These are phyloP conservation scores for Chlamydomonas sp. DNA, from an alignment of 139 green algal species.

Conservation along the genomic window DNA sequence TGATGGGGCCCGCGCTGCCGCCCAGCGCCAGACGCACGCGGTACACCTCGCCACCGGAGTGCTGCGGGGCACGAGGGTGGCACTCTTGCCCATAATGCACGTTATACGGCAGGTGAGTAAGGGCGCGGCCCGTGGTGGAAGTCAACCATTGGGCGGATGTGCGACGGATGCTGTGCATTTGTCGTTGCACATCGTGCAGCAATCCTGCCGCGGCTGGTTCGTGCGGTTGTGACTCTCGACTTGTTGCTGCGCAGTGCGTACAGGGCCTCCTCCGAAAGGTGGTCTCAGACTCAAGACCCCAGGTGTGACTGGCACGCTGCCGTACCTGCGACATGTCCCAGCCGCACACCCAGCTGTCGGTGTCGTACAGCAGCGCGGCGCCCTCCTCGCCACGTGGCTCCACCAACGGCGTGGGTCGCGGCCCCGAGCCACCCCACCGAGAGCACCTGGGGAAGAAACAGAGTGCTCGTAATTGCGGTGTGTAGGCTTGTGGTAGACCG, in stretches of 20 bases:
- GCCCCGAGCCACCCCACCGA: not conserved
- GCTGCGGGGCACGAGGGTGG: not conserved
- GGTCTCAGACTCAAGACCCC: too few relatives aligned
- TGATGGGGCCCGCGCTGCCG: slow-evolving; percentile 35
- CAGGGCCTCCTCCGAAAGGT: too few relatives aligned
- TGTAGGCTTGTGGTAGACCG: too few relatives aligned
- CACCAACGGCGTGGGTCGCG: slow-evolving; percentile 48
- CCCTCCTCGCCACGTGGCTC: slow-evolving; percentile 30
- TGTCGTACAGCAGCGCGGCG: slow-evolving; percentile 26
- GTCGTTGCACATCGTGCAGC: too few relatives aligned
- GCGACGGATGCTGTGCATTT: too few relatives aligned
- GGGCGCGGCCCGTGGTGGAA: too few relatives aligned
- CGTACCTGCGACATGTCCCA: slow-evolving; percentile 49
- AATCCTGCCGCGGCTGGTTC: too few relatives aligned
- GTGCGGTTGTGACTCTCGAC: too few relatives aligned
- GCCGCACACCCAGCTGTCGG: slow-evolving; percentile 23
- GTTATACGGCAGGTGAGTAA: not conserved
- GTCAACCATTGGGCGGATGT: too few relatives aligned
- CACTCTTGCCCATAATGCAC: not conserved
- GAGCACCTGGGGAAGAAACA: slow-evolving; percentile 2
- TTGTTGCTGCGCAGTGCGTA: too few relatives aligned
- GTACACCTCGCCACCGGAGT: slow-evolving; percentile 46
- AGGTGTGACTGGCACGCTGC: not conserved
- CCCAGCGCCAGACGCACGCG: slow-evolving; percentile 46
- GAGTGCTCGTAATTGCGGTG: too few relatives aligned